These are phyloP conservation scores for Beauveria varroae DNA, from an alignment of 2,329 filamentous ascomycete genomes.

Conservation along the genomic window DNA sequence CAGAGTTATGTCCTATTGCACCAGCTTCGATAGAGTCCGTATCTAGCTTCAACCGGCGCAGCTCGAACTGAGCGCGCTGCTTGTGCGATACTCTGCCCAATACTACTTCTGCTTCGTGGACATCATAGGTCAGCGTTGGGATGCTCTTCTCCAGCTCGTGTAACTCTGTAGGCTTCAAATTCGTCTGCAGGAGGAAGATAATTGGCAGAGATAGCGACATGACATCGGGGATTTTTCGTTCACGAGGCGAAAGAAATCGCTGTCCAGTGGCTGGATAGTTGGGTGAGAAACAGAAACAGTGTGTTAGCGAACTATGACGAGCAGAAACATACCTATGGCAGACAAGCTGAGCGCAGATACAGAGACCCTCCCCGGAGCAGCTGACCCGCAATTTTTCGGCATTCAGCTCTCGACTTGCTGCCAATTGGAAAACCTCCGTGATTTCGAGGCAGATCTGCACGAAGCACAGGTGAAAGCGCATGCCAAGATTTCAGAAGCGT, in stretches of 20 bases:
- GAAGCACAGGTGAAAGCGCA: too few relatives aligned
- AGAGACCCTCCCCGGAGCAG: neutral
- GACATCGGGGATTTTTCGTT: neutral
- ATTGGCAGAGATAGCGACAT: conserved; percentile 41
- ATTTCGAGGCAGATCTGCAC: too few relatives aligned
- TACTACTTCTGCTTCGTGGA: conserved; percentile 64
- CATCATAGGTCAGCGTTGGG: conserved; percentile 59
- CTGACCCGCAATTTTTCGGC: neutral
- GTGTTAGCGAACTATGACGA: neutral
- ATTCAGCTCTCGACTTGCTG: neutral
- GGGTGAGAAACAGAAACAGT: neutral
- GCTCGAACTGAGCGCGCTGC: conserved; percentile 67
- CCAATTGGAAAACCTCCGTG: neutral
- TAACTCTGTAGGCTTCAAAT: conserved; percentile 56
- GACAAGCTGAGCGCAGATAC: too few relatives aligned
- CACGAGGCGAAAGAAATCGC: neutral
- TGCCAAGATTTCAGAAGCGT: too few relatives aligned
- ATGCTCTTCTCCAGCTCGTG: conserved; percentile 59
- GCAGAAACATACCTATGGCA: too few relatives aligned
- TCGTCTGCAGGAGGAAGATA: conserved; percentile 66
- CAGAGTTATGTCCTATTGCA: too few relatives aligned
- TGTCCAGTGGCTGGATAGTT: neutral
- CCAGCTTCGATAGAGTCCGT: conserved; percentile 34
- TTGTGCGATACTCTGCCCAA: conserved; percentile 65
- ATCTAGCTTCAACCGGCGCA: conserved; percentile 58